Evolutionary conservation across 345 rosid genomes (phyloP).

Genomic region (Limnanthes douglasii): DNA sequence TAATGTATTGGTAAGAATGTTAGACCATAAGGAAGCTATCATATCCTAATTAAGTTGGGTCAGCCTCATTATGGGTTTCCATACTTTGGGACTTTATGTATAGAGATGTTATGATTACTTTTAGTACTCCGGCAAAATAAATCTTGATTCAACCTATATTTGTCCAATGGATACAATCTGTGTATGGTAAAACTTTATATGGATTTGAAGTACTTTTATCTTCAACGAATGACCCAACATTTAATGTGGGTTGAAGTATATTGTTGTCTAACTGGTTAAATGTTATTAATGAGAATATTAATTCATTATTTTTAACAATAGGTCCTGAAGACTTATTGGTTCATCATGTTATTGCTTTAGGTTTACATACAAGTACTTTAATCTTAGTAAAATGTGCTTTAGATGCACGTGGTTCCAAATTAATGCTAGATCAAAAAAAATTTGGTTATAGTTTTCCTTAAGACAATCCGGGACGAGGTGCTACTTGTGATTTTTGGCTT

Average conservation of each 20-base stretch:
- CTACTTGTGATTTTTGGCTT: too few relatives aligned
- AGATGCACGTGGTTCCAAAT: not conserved
- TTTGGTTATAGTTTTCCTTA: too few relatives aligned
- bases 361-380: not conserved
- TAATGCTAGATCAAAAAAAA: too few relatives aligned
- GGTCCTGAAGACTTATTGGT: not conserved
- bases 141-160: too few relatives aligned
- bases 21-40: slow-evolving; percentile 1
- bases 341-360: too few relatives aligned
- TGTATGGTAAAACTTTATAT: too few relatives aligned
- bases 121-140: too few relatives aligned
- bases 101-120: not conserved
- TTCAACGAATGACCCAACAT: too few relatives aligned
- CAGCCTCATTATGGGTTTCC: slow-evolving; percentile 3
- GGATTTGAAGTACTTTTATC: too few relatives aligned
- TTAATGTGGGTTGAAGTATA: not conserved
- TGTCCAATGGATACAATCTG: not conserved
- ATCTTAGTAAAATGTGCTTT: not conserved
- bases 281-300: not conserved
- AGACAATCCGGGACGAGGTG: too few relatives aligned
- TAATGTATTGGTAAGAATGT: not conserved
- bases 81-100: slow-evolving; percentile 1
- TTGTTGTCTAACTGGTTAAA: not conserved
- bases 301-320: not conserved
- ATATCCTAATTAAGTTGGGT: slow-evolving; percentile 2